These are phyloP conservation scores for Ulota crispa DNA, from an alignment of 225 moss, liverwort and hornwort species.

Conservation along the genomic window DNA sequence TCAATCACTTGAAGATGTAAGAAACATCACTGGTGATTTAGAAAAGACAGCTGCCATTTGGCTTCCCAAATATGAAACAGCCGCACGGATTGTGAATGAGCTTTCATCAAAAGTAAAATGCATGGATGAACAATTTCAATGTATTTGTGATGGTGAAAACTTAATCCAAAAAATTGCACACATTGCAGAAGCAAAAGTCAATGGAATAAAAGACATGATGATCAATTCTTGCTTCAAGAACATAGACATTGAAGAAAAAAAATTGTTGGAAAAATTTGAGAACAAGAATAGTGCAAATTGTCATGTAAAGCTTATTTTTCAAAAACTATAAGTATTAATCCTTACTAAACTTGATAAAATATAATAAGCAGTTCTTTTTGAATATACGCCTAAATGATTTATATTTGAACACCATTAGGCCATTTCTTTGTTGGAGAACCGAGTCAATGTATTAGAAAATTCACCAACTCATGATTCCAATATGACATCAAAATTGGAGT, in stretches of 20 bases:
- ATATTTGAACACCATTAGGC: neutral
- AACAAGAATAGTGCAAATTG: conserved; percentile 43
- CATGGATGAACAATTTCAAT: conserved; percentile 64
- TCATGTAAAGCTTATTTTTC: conserved; percentile 26
- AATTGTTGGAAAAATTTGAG: conserved; percentile 49
- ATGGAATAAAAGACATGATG: conserved; percentile 55
- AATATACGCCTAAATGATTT: neutral
- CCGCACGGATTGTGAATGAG: conserved; percentile 62
- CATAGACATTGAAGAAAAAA: conserved; percentile 32
- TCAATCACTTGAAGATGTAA: conserved; percentile 55
- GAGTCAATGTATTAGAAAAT: conserved; percentile 52
- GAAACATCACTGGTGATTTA: conserved; percentile 46
- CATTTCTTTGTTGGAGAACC: conserved; percentile 43
- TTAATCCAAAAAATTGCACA: conserved; percentile 56
- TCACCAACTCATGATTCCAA: conserved; percentile 33
- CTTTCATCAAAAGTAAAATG: conserved; percentile 65
- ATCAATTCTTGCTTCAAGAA: conserved; percentile 15
- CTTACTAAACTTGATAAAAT: neutral
- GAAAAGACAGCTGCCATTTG: conserved; percentile 76
- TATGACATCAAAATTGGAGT: conserved; percentile 50
- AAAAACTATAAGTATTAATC: neutral
- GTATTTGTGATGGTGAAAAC: conserved; percentile 39
- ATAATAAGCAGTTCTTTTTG: no score
- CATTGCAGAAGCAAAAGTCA: conserved; percentile 54
- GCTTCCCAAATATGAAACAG: conserved; percentile 78